Evolutionary conservation across 2,329 filamentous ascomycete genomes (phyloP).

Genomic region (Myotisia sp.): DNA sequence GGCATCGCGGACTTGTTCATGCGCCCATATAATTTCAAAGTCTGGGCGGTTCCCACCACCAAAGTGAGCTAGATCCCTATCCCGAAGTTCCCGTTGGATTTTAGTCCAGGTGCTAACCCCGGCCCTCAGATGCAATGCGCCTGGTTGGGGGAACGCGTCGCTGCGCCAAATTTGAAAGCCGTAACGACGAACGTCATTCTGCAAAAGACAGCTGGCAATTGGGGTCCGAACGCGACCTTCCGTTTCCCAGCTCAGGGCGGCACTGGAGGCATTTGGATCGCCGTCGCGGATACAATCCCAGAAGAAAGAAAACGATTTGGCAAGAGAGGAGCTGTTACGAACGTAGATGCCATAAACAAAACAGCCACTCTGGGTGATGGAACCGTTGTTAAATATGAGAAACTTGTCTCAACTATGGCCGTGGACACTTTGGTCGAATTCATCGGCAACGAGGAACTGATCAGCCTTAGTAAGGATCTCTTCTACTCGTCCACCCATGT

Average conservation of each 20-base stretch:
- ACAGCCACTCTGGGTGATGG: conserved; percentile 69
- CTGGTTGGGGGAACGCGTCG: conserved; percentile 97
- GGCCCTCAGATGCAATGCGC: conserved; percentile 78
- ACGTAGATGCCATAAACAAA: conserved; percentile 77
- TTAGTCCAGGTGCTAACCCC: neutral
- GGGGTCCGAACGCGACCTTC: conserved; percentile 97
- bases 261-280: conserved; percentile 98
- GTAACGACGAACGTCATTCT: conserved; percentile 90
- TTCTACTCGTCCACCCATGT: conserved; percentile 98
- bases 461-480: conserved; percentile 71
- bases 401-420: conserved; percentile 90
- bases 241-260: conserved; percentile 90
- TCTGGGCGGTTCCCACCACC: conserved; percentile 95
- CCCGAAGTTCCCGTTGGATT: neutral
- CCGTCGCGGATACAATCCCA: conserved; percentile 82
- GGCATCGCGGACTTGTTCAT: conserved; percentile 94
- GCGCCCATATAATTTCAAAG: conserved; percentile 99
- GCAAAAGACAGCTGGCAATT: conserved; percentile 89
- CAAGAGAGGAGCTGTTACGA: conserved; percentile 66
- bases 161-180: conserved; percentile 85
- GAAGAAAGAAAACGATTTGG: conserved; percentile 86
- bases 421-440: conserved; percentile 76
- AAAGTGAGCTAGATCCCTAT: conserved; percentile 48
- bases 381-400: conserved; percentile 77
- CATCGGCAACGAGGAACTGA: conserved; percentile 76